Base-by-base conservation (phyloP, 2,329 filamentous ascomycete species). In the Epichloe elymi region DNA sequence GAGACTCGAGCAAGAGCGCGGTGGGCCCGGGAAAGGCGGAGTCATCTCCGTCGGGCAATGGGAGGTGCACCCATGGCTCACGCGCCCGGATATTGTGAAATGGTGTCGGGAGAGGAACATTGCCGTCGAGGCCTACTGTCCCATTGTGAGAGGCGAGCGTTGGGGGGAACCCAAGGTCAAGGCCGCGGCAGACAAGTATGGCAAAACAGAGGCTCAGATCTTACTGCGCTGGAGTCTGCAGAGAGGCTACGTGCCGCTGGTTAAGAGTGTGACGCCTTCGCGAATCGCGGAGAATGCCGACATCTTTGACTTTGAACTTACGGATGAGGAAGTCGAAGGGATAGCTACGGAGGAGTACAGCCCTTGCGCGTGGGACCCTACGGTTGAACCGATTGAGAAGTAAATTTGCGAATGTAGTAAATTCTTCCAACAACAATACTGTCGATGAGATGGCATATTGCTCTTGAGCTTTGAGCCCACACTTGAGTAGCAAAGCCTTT, bases 31-130 rank as follows among this genome's bases (percentile, higher is more conserved):
- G 10, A 82, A 80, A 57, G 82, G 79, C 43, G 87, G 87, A 23
- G 71, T 87, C 40, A 76, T 95, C 60, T 85, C 83, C 54, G 85
- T 95, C 38, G 89, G 88, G 40, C 90, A 95, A 68, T 88, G 85
- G 67, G 90, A 96, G 68, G 70, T 96, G 11, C 90, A 96, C 67
- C 90, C 90, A 1, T 96, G 88, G 89, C 79, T 89, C 41, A 75
- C 82, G 8, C 75, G 89, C n/a, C 70, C 74, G 20, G 88, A 95
- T 61, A 88, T 96, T 54, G 81, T 83, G 8, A 71, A 78, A 45
- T 96, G 89, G 88, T 86, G 85, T 59, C 66, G 74, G 55, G 73
- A 82, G 65, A 74, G 80, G 17, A 74, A 74, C 53, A 70, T 86
- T 19, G 75, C 80, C 35, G 64, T 86, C 14, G 74, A 88, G 67